A percentile compares a stretch with the other conserved stretches of the same genome.
Conservation (phyloP, 768 basidiomycete species). For the Trametes gibbosa region DNA sequence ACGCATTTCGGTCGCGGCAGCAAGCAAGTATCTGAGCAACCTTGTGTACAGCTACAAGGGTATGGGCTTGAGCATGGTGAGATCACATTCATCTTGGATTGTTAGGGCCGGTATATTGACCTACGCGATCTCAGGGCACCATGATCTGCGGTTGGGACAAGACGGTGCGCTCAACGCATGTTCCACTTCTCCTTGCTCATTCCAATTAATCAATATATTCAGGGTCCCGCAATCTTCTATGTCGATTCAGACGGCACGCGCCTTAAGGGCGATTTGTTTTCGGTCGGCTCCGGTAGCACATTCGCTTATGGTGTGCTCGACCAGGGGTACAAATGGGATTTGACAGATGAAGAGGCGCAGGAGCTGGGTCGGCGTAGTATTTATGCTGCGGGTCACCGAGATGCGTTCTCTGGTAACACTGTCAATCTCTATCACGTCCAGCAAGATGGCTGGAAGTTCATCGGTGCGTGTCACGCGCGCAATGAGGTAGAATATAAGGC, state of each 20-base stretch:
- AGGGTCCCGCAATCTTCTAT: conserved; percentile 94
- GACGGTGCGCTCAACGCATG: conserved; percentile 54
- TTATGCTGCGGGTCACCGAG: conserved; percentile 95
- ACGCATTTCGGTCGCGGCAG: conserved; percentile 98
- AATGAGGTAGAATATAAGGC: neutral
- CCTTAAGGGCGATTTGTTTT: conserved; percentile 96
- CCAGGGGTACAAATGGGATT: conserved; percentile 92
- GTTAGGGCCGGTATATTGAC: neutral
- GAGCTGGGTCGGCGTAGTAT: conserved; percentile 93
- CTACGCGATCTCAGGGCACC: conserved; percentile 64
- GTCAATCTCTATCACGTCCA: conserved; percentile 96
- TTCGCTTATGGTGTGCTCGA: conserved; percentile 99
- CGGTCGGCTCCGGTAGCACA: conserved; percentile 96
- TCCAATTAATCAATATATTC: neutral
- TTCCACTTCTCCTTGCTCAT: neutral
- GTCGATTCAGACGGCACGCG: conserved; percentile 97
- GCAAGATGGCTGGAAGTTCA: conserved; percentile 94
- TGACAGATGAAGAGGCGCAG: conserved; percentile 89
- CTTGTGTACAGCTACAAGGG: conserved; percentile 98
- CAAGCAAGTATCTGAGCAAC: conserved; percentile 95
- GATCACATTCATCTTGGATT: conserved; percentile 24
- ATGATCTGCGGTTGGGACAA: conserved; percentile 99
- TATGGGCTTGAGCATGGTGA: conserved; percentile 98
- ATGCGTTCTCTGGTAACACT: conserved; percentile 94
- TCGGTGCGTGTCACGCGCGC: conserved; percentile 55